Conservation (phyloP, 495 filamentous ascomycete species). For the Pyrenula massariospora region DNA sequence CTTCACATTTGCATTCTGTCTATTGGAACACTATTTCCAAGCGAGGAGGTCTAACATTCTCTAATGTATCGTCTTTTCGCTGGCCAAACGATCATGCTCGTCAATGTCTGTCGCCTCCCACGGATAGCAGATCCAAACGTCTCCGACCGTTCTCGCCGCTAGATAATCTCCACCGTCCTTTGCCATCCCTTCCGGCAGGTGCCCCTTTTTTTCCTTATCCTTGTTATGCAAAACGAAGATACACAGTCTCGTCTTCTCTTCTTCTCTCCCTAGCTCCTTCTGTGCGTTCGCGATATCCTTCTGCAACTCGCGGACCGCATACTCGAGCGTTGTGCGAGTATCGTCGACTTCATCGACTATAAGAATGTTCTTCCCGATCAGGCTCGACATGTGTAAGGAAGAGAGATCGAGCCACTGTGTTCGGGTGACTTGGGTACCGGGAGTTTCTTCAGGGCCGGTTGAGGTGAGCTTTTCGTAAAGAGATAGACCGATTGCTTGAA, state of each 20-base stretch:
- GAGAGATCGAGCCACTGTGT: conserved; percentile 96
- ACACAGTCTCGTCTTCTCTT: conserved; percentile 72
- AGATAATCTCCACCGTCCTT: conserved; percentile 64
- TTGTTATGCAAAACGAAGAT: conserved; percentile 98
- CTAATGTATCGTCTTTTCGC: not conserved
- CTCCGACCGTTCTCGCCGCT: conserved; percentile 74
- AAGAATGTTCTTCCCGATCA: conserved; percentile 93
- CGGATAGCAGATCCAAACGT: conserved; percentile 99
- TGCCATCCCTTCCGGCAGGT: conserved; percentile 63
- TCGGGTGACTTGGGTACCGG: conserved; percentile 88
- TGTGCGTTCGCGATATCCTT: conserved; percentile 87
- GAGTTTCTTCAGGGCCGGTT: conserved; percentile 51
- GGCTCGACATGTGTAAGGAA: conserved; percentile 76
- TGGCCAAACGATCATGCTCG: conserved; percentile 53
- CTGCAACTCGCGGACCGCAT: conserved; percentile 87
- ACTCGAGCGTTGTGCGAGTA: conserved; percentile 92
- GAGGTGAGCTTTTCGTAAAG: conserved; percentile 79
- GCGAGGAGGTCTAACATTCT: not conserved
- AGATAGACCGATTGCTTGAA: conserved; percentile 96
- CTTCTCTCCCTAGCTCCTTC: conserved; percentile 51
- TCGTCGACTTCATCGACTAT: conserved; percentile 99
- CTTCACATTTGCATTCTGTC: too few relatives aligned
- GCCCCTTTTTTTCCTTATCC: conserved; percentile 88
- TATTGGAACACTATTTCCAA: too few relatives aligned
- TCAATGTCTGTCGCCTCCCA: conserved; percentile 97